These are phyloP conservation scores for Rhodotorula sp. DNA, from an alignment of 1,284 basidiomycete genomes.

Conservation along the genomic window DNA sequence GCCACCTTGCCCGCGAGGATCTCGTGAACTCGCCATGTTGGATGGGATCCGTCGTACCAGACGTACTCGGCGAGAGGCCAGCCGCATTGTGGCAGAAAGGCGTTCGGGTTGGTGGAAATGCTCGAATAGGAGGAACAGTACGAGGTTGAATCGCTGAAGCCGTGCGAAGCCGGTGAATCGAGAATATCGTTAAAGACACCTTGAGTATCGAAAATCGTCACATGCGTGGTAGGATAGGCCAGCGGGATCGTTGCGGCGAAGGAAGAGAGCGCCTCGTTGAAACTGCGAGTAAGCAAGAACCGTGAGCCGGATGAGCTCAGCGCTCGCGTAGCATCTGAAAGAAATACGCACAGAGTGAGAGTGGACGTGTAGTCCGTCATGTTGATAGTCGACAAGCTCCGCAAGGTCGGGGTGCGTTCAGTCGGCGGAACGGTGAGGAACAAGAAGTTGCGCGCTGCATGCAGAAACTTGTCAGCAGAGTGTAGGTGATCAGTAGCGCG, in stretches of 20 bases:
- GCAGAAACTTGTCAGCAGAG: background rate
- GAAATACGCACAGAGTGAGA: constrained; percentile 5
- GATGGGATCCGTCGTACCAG: constrained; percentile 19
- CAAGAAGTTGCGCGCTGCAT: constrained; percentile 19
- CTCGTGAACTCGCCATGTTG: constrained; percentile 23
- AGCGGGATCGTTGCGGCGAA: constrained; percentile 1
- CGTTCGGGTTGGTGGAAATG: background rate
- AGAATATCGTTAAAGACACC: constrained; percentile 20
- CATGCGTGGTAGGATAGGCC: background rate
- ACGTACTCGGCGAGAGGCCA: constrained; percentile 16
- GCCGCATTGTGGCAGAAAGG: background rate
- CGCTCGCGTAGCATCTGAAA: background rate
- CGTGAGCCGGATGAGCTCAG: too few species aligned
- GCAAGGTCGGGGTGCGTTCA: constrained; percentile 8
- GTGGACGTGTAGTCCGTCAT: background rate
- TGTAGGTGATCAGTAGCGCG: too few species aligned
- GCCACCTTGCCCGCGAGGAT: constrained; percentile 12
- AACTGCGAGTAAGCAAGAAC: background rate
- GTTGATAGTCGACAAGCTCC: background rate
- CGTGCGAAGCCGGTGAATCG: constrained; percentile 11
- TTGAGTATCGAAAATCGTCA: constrained; percentile 20
- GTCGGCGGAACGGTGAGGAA: constrained; percentile 26
- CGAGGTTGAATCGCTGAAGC: constrained; percentile 13
- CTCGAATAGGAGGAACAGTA: constrained; percentile 9
- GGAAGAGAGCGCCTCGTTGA: constrained; percentile 8